These are phyloP conservation scores for Fusarium vanettenii DNA, from an alignment of 2,329 filamentous ascomycete species.

Conservation along the genomic window DNA sequence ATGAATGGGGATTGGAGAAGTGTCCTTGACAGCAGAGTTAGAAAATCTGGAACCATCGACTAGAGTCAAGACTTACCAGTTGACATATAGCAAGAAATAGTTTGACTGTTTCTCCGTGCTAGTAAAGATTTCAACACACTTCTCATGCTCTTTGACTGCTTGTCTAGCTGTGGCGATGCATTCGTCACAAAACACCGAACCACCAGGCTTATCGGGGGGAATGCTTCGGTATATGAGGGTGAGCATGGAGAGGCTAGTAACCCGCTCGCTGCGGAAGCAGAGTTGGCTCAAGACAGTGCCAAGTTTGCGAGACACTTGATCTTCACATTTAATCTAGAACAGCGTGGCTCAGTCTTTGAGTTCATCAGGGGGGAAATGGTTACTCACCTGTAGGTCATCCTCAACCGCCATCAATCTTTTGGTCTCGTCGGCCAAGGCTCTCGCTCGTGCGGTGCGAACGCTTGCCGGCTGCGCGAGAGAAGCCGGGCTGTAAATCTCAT, in stretches of 20 bases:
- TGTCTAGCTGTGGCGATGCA: slow-evolving; percentile 38
- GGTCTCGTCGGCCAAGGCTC: slow-evolving; percentile 23
- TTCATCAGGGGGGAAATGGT: background rate
- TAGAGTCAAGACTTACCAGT: background rate
- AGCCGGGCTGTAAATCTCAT: slow-evolving; percentile 43
- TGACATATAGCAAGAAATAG: slow-evolving; percentile 12
- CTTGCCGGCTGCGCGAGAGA: slow-evolving; percentile 33
- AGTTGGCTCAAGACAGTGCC: background rate
- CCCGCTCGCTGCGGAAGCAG: slow-evolving; percentile 20
- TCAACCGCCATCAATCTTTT: background rate
- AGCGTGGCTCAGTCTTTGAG: background rate
- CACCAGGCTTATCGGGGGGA: slow-evolving; percentile 11
- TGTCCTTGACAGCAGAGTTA: slow-evolving; percentile 12
- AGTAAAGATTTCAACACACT: slow-evolving; percentile 5
- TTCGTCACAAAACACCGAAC: slow-evolving; percentile 33
- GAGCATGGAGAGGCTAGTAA: slow-evolving; percentile 36
- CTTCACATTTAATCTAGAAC: background rate
- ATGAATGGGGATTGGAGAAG: slow-evolving; percentile 38
- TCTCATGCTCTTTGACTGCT: slow-evolving; percentile 25
- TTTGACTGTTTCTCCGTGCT: background rate
- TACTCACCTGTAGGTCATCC: background rate
- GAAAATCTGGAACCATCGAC: background rate
- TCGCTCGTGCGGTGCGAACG: slow-evolving; percentile 30
- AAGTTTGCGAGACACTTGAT: background rate
- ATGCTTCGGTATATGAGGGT: slow-evolving; percentile 44